Conservation (phyloP, 78 protist species). For the Pigoraptor vietnamica region DNA sequence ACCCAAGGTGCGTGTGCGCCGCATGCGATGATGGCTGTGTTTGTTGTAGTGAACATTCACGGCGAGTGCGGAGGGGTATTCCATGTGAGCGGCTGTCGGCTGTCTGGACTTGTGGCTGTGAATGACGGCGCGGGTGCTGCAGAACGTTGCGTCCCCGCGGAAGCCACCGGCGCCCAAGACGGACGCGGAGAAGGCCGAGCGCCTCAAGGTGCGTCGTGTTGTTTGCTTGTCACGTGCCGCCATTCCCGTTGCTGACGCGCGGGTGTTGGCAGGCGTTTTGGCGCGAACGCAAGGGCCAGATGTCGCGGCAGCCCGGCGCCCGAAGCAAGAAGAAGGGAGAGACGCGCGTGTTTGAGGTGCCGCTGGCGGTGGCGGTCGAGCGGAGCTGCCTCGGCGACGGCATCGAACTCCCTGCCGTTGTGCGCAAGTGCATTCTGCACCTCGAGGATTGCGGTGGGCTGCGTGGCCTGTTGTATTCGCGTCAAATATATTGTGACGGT, state of each 20-base stretch:
- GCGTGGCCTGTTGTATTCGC: background rate
- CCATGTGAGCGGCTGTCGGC: background rate
- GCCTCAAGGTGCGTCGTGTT: background rate
- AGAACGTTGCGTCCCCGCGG: background rate
- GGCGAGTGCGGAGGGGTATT: no score
- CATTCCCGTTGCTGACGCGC: no score
- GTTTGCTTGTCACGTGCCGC: no score
- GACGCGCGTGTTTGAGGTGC: background rate
- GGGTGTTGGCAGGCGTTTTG: background rate
- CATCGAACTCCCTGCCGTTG: background rate
- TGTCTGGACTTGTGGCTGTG: background rate
- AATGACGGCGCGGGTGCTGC: background rate
- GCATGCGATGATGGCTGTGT: background rate
- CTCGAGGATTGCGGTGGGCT: background rate
- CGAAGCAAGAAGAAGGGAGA: background rate
- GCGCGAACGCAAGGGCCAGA: background rate
- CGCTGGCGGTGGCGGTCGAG: background rate
- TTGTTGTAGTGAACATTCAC: no score
- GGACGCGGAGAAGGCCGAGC: background rate
- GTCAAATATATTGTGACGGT: no score
- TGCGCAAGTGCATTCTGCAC: background rate
- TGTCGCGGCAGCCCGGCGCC: background rate
- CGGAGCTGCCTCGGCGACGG: background rate
- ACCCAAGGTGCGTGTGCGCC: background rate
- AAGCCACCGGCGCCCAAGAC: background rate